phyloP scores from a whole-genome alignment of 2,329 filamentous ascomycete genomes.

The Nigrospora osmanthi region DNA sequence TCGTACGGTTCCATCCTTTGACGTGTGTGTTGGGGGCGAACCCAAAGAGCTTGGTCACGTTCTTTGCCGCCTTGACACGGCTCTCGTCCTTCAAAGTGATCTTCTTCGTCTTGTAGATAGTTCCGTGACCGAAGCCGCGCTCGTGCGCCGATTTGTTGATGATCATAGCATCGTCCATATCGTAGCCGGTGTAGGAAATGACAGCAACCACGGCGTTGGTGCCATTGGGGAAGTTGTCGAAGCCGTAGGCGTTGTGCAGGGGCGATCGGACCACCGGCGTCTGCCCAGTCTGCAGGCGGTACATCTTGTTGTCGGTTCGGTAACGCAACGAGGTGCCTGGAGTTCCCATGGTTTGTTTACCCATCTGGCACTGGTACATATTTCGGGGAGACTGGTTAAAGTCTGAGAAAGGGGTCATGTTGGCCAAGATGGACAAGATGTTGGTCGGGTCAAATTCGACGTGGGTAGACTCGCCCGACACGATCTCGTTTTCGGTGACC shows the following conservation, averaged over 20 bases:
- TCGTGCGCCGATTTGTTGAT: constrained; percentile 96
- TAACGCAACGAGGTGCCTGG: constrained; percentile 77
- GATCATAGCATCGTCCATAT: constrained; percentile 99
- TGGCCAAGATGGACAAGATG: constrained; percentile 93
- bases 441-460: constrained; percentile 93
- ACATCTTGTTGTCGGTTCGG: constrained; percentile 95
- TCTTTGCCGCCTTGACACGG: constrained; percentile 56
- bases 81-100: constrained; percentile 77
- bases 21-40: constrained; percentile 75
- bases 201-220: constrained; percentile 94
- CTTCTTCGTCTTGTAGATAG: constrained; percentile 97
- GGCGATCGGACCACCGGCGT: constrained; percentile 89
- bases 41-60: constrained; percentile 77
- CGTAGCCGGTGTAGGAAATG: constrained; percentile 97
- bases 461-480: constrained; percentile 84
- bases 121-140: constrained; percentile 89
- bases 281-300: constrained; percentile 89
- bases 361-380: constrained; percentile 99
- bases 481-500: constrained; percentile 78
- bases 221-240: constrained; percentile 97
- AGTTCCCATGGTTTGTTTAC: constrained; percentile 98
- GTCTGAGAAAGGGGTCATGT: constrained; percentile 98
- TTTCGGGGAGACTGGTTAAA: constrained; percentile 98
- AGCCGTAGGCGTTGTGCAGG: constrained; percentile 89
- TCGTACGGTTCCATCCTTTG: constrained; percentile 60